Evolutionary conservation across 331 rosid species (phyloP), one percentile per base, ranked within the genome.

Genomic region (Malus hybrid): DNA sequence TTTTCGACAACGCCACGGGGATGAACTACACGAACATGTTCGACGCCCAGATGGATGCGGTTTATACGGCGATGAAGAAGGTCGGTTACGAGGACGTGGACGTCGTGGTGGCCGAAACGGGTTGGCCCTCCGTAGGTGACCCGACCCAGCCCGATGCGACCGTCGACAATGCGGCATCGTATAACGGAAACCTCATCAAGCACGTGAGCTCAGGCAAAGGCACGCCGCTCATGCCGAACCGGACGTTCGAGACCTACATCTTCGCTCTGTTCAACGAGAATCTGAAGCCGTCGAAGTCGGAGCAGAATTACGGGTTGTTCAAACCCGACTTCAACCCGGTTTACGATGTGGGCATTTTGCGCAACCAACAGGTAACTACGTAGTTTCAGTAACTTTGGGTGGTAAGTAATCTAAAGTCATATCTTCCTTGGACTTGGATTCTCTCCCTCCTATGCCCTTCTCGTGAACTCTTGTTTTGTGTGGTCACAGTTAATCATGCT

Each of bases 21-120:
- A 29, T 80, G 2, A 88, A 83, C 76, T 93, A 93, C 84, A 85
- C 91, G 16, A 93, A 93, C 81, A 91, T 93, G 98, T 93, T 88
- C 52, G 98, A 93, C 32, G 98, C 97, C 0, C 96, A 89, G 73
- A 83, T 93, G 85, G 98, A 93, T 62, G 93, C 96, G 55, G 89
- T 93, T 54, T 87, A 75, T 79, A 79, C 96, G 29, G 97, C 98
- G 24, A 89, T 93, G 96, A 93, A 91, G 85, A 86, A 65, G 36
- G 29, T 91, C 13, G 98, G 97, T 0, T 93, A 85, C 48, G 91
- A 77, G 4, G 97, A 91, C 72, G 93, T 93, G 61, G 97, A 87
- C 54, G 14, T 91, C 1, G 88, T 87, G 5, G 87, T 93, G 9
- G 97, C 81, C 1, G 97, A 89, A 81, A 91, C 98, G 65, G 98